These are phyloP conservation scores for Zygotorulaspora florentina DNA, from an alignment of 805 yeast species.

Conservation along the genomic window DNA sequence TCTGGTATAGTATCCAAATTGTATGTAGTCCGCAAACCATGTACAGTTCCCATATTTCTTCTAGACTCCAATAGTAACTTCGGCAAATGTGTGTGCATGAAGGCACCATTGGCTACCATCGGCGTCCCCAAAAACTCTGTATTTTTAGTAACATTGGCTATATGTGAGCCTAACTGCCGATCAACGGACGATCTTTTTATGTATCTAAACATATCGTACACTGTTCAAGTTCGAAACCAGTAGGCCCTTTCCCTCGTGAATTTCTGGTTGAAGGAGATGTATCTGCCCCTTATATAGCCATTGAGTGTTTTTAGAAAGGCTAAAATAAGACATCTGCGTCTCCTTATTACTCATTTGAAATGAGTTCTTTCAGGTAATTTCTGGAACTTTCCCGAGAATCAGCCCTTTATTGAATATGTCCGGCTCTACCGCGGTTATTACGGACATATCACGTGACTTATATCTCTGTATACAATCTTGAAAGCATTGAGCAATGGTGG, in stretches of 20 bases:
- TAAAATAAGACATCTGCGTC: not conserved
- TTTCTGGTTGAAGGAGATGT: not conserved
- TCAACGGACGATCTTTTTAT: conserved; percentile 9
- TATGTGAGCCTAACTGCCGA: conserved; percentile 9
- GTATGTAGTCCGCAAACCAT: too few relatives aligned
- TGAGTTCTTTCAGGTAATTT: conserved; percentile 4
- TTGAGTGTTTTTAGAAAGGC: conserved; percentile 6
- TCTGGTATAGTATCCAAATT: conserved; percentile 1
- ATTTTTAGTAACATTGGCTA: not conserved
- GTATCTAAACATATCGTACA: conserved; percentile 10
- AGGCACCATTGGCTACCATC: not conserved
- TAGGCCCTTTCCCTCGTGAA: not conserved
- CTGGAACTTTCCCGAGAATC: conserved; percentile 9
- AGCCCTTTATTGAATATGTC: not conserved
- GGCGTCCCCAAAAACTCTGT: not conserved
- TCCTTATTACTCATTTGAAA: not conserved
- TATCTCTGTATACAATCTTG: too few relatives aligned
- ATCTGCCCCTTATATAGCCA: conserved; percentile 1
- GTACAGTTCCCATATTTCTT: not conserved
- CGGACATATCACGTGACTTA: not conserved
- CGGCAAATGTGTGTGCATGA: not conserved
- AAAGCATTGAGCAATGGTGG: not conserved
- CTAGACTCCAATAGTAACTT: not conserved
- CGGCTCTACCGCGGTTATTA: not conserved
- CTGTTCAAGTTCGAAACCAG: not conserved